Evolutionary conservation across 371 early-diverging fungal species (phyloP).

Genomic region (Mycotypha africana): DNA sequence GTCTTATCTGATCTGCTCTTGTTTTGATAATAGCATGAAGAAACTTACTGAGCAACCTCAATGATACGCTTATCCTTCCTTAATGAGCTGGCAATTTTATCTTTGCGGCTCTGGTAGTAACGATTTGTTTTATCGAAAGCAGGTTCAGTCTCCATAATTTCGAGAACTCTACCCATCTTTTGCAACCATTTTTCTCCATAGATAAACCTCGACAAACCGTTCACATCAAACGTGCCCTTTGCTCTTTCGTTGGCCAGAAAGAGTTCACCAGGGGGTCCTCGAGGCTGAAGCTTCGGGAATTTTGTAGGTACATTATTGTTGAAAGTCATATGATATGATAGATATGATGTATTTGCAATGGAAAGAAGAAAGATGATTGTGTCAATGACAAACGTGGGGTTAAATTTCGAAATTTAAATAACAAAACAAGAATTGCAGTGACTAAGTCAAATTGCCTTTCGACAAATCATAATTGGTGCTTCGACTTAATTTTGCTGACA

Average conservation of each 20-base stretch:
- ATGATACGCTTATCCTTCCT: conserved; percentile 51
- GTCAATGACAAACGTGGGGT: no score
- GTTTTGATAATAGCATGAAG: not conserved
- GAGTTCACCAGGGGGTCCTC: conserved; percentile 53
- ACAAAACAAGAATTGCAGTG: no score
- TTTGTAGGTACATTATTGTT: conserved; percentile 34
- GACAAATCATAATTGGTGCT: no score
- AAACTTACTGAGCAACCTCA: conserved; percentile 37
- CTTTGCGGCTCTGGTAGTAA: conserved; percentile 49
- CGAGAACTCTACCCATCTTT: conserved; percentile 42
- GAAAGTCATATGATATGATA: conserved; percentile 13
- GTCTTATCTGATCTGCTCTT: no score
- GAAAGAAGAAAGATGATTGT: not conserved
- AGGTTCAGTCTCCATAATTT: conserved; percentile 51
- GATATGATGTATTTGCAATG: no score
- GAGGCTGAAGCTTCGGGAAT: conserved; percentile 50
- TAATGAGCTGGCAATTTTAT: conserved; percentile 42
- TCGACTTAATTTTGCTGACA: no score
- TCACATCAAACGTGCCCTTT: conserved; percentile 50
- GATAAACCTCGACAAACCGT: conserved; percentile 46
- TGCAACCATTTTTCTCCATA: conserved; percentile 49
- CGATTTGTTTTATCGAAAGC: conserved; percentile 54
- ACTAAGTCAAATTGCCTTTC: no score
- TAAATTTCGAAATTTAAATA: no score
- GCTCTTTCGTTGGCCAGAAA: conserved; percentile 55